Conservation (phyloP, 805 yeast genomes). For the Kodamaea kakaduensis region DNA sequence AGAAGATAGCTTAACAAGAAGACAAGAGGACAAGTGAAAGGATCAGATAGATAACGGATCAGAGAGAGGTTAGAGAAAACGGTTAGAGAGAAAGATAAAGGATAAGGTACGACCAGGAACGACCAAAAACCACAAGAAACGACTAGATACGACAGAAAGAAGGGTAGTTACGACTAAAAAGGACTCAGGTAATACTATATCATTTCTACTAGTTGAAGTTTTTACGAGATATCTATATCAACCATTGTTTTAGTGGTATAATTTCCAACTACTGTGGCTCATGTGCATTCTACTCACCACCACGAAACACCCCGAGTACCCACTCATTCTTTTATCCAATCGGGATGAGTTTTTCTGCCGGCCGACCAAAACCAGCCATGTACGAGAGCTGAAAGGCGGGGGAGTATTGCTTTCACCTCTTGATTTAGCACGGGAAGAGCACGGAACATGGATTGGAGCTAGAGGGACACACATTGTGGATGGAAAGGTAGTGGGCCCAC, state of each 20-base stretch:
- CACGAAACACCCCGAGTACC: conserved; percentile 65
- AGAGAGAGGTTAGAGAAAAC: too few species aligned
- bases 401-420: conserved; percentile 56
- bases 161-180: too few species aligned
- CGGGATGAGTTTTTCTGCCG: conserved; percentile 82
- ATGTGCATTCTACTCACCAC: conserved; percentile 83
- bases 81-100: neutral
- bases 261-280: too few species aligned
- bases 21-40: too few species aligned
- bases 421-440: conserved; percentile 68
- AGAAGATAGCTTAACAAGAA: too few species aligned
- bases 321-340: conserved; percentile 73
- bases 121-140: neutral
- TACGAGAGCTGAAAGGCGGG: conserved; percentile 29
- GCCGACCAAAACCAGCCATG: conserved; percentile 55
- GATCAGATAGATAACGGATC: too few species aligned
- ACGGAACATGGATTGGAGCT: conserved; percentile 92
- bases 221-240: too few species aligned
- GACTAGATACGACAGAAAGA: too few species aligned
- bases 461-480: conserved; percentile 22
- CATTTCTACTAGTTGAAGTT: too few species aligned
- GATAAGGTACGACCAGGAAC: neutral
- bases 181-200: too few species aligned
- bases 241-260: too few species aligned
- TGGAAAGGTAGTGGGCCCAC: conserved; percentile 32